phyloP scores from a whole-genome alignment of 75 land plant species.

The Azolla pinnata region DNA sequence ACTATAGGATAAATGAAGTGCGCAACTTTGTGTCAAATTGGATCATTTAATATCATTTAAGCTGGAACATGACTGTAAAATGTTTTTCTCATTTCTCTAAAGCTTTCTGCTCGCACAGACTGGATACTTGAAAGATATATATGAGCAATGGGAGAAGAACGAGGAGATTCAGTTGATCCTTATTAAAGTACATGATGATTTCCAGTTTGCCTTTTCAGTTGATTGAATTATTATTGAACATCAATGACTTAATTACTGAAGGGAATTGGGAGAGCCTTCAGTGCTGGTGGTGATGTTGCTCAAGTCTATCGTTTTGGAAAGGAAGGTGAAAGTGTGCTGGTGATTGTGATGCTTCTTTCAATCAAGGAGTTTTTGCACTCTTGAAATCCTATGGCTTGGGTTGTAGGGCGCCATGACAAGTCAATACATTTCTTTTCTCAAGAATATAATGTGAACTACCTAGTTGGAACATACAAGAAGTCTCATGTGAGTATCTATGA shows the following conservation, averaged over 20 bases:
- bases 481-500: constrained; percentile 62
- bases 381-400: too few species aligned
- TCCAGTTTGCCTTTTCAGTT: too few species aligned
- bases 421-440: constrained; percentile 66
- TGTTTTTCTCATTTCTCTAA: not conserved
- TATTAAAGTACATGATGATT: constrained; percentile 11
- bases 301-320: constrained; percentile 31
- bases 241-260: too few species aligned
- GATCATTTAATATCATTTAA: not conserved
- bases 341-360: not conserved
- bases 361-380: too few species aligned
- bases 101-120: constrained; percentile 7
- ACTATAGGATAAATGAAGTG: not conserved
- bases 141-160: constrained; percentile 25
- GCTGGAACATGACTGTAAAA: not conserved
- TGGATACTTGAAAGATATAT: constrained; percentile 16
- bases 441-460: constrained; percentile 65
- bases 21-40: not conserved
- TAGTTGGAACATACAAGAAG: constrained; percentile 78
- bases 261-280: constrained; percentile 80
- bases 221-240: too few species aligned
- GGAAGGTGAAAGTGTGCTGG: too few species aligned
- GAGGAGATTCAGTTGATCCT: constrained; percentile 20
- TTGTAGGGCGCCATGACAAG: constrained; percentile 61
- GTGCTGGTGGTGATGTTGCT: constrained; percentile 92